Base-by-base conservation (phyloP, 208 protist genomes). In the Vickermania spadyakhi region DNA sequence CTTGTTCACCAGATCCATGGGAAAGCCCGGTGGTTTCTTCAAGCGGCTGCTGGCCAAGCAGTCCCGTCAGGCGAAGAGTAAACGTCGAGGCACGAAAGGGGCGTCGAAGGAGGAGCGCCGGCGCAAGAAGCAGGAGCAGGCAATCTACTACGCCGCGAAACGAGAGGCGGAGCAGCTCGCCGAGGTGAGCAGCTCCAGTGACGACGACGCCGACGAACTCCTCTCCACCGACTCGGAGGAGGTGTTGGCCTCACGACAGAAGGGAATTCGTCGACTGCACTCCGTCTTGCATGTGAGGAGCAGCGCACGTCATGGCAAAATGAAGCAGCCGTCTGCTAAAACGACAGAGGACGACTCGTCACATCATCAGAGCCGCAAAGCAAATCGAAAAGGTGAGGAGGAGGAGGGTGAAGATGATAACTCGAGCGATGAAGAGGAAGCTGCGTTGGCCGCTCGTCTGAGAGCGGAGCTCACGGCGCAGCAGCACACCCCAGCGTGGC, bases 21-120 rank as follows among this genome's bases (percentile, higher is more conserved):
- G 82, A 3, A 86, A 85, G 41, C 75, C 82, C 0, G 83, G 80
- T 23, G 86, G 86, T 1, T 93, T 93, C 68, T 93, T 93, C 62
- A 88, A 87, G 65, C 61, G 71, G 52, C 70, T 93, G 1, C 87
- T 89, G 68, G 73, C 77, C 25, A 89, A 90, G 68, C 75, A 93
- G 64, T 77, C 79, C 55, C 71, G 71, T 25, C 31, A 59, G 21
- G 74, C 68, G 1, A 75, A 72, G 25, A 68, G 70, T 36, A 64
- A 57, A 0, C 65, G 79, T 31, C 82, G 86, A 25, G 86, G 86
- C 7, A 90, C 86, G 18, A 93, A 86, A 52, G 86, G 86, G 3
- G 82, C 83, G 28, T 86, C 75, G 25, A 88, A 85, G 59, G 83
- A 93, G 56, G 83, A 87, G 5, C 72, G 86, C 1, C 61, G 66